A percentile compares a stretch with the other conserved stretches of the same genome.
Evolutionary conservation across 192 early-diverging fungal species (phyloP).

Genomic region (Pilobolus umbonatus): DNA sequence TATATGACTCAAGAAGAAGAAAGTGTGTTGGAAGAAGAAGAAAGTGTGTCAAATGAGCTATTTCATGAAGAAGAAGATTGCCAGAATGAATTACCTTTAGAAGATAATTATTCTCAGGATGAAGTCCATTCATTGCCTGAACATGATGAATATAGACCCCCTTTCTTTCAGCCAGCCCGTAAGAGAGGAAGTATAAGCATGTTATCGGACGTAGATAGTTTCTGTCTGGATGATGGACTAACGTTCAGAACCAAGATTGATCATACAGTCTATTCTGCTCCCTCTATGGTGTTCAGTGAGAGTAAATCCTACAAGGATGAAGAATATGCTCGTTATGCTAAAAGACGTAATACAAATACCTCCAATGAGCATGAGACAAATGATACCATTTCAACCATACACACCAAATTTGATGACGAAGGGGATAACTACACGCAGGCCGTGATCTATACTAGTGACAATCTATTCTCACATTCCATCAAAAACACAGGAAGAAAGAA

Average conservation of each 20-base stretch:
- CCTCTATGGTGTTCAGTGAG: background rate
- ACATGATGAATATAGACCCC: background rate
- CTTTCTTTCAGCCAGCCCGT: conserved; percentile 17
- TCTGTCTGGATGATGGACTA: background rate
- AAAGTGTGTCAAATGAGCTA: conserved; percentile 20
- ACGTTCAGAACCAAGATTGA: background rate
- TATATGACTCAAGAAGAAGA: conserved; percentile 16
- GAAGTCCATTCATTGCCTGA: background rate
- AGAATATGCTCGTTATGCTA: conserved; percentile 4
- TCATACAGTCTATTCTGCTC: background rate
- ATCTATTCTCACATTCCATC: background rate
- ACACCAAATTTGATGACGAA: too few relatives aligned
- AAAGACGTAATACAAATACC: conserved; percentile 14
- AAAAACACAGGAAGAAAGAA: background rate
- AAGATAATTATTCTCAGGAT: background rate
- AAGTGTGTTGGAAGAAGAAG: conserved; percentile 26
- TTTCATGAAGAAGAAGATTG: background rate
- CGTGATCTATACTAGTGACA: background rate
- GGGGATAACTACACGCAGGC: too few relatives aligned
- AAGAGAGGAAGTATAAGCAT: conserved; percentile 33
- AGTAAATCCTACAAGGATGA: conserved; percentile 11
- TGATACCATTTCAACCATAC: background rate
- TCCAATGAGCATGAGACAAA: conserved; percentile 3
- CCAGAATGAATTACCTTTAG: background rate
- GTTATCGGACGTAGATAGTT: conserved; percentile 27